Percentiles rank a stretch among this genome's conserved stretches.
Evolutionary conservation across 176 grass and related monocot species (phyloP).

Genomic region (Triticum monococcum): DNA sequence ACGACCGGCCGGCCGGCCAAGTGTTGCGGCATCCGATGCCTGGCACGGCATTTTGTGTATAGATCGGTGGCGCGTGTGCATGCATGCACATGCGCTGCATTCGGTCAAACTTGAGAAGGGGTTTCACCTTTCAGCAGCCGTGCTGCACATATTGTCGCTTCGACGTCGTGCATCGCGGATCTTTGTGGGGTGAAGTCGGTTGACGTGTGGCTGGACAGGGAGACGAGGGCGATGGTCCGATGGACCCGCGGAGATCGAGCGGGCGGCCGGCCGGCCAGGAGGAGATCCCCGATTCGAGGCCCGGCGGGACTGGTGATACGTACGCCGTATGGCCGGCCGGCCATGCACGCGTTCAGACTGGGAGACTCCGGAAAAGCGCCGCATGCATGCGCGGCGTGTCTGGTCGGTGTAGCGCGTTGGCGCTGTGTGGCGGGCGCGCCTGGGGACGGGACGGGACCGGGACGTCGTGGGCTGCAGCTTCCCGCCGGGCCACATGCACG

Average conservation of each 20-base stretch:
- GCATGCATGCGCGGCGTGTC: neutral
- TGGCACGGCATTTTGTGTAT: neutral
- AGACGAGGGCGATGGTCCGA: neutral
- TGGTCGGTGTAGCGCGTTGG: constrained; percentile 33
- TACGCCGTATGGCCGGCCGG: neutral
- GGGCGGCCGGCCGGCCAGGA: constrained; percentile 1
- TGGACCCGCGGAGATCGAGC: neutral
- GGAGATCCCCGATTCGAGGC: neutral
- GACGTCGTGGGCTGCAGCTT: constrained; percentile 19
- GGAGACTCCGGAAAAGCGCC: neutral
- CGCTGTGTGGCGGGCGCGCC: neutral
- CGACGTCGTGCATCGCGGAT: neutral
- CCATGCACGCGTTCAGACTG: constrained; percentile 21
- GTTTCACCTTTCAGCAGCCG: too few relatives aligned
- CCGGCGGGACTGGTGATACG: neutral
- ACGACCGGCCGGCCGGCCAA: neutral
- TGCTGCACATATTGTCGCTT: neutral
- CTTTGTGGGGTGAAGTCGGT: neutral
- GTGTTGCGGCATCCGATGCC: neutral
- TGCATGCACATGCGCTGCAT: neutral
- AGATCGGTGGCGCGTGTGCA: neutral
- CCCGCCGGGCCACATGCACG: neutral
- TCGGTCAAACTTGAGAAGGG: neutral
- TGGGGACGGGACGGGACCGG: neutral
- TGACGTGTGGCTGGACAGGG: neutral